Percentiles rank a stretch among this genome's conserved stretches.
Evolutionary conservation across 768 basidiomycete genomes (phyloP).

Genomic region (Podaxis carcinomalis): DNA sequence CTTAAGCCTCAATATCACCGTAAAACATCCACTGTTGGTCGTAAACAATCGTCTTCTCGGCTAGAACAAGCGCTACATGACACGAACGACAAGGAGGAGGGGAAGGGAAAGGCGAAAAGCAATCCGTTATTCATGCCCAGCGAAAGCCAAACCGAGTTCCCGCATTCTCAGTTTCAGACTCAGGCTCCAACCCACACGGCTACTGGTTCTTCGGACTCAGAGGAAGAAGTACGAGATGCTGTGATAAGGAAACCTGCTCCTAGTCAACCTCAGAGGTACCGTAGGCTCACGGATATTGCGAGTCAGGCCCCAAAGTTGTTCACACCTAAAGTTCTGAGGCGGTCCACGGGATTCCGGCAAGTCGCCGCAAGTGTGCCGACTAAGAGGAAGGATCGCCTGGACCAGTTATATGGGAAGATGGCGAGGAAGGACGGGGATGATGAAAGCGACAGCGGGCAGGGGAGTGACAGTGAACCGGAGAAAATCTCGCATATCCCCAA

Average conservation of each 20-base stretch:
- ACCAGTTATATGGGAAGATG: conserved; percentile 34
- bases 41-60: neutral
- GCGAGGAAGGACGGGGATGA: conserved; percentile 29
- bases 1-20: conserved; percentile 5
- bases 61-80: neutral
- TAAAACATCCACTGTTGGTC: neutral
- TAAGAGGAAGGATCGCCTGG: conserved; percentile 22
- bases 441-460: conserved; percentile 44
- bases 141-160: conserved; percentile 50
- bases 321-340: conserved; percentile 19
- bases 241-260: conserved; percentile 18
- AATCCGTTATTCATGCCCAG: conserved; percentile 46
- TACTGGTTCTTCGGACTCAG: conserved; percentile 31
- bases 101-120: neutral
- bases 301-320: conserved; percentile 26
- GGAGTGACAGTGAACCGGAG: conserved; percentile 29
- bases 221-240: conserved; percentile 32
- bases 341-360: conserved; percentile 21
- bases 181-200: neutral
- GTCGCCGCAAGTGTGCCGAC: conserved; percentile 22
- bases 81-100: neutral
- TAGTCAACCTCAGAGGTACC: conserved; percentile 18
- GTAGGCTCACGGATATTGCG: conserved; percentile 52
- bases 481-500: conserved; percentile 58
- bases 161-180: conserved; percentile 43